phyloP scores from a whole-genome alignment of 352 stramenopile genomes.

The Phytopythium helicoides region DNA sequence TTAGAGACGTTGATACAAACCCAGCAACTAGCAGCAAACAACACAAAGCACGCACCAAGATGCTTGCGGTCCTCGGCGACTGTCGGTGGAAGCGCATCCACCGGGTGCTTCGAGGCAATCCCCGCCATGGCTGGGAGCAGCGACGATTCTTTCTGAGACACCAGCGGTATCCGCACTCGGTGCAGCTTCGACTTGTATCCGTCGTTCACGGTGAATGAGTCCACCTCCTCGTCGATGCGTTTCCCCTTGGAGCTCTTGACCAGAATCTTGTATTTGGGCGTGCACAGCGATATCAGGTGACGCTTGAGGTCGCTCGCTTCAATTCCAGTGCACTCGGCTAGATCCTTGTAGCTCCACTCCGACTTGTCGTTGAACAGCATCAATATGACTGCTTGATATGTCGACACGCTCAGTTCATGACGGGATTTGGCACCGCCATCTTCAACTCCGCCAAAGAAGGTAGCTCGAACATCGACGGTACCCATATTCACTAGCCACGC shows the following conservation, averaged over 20 bases:
- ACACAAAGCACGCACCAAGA: slow-evolving; percentile 42
- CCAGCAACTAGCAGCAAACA: slow-evolving; percentile 1
- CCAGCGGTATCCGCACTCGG: slow-evolving; percentile 78
- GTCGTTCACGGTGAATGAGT: slow-evolving; percentile 94
- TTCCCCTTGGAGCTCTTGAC: slow-evolving; percentile 97
- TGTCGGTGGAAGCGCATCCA: slow-evolving; percentile 80
- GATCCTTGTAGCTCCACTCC: slow-evolving; percentile 82
- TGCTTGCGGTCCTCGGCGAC: slow-evolving; percentile 97
- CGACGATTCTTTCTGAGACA: slow-evolving; percentile 82
- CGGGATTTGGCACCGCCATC: slow-evolving; percentile 31
- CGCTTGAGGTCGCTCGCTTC: slow-evolving; percentile 86
- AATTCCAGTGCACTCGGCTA: slow-evolving; percentile 90
- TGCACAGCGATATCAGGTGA: slow-evolving; percentile 97
- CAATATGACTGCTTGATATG: slow-evolving; percentile 98
- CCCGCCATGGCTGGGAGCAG: slow-evolving; percentile 34
- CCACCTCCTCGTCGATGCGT: slow-evolving; percentile 92
- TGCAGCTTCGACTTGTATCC: slow-evolving; percentile 94
- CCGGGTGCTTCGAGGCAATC: slow-evolving; percentile 30
- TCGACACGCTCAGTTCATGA: slow-evolving; percentile 97
- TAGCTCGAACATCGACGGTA: slow-evolving; percentile 89
- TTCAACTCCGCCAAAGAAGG: slow-evolving; percentile 72
- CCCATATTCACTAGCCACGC: slow-evolving; percentile 95
- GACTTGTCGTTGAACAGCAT: slow-evolving; percentile 95
- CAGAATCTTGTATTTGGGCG: slow-evolving; percentile 97
- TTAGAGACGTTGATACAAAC: background rate